Evolutionary conservation across 2,329 filamentous ascomycete genomes (phyloP).

Genomic region (Phaeosphaeria sp.): DNA sequence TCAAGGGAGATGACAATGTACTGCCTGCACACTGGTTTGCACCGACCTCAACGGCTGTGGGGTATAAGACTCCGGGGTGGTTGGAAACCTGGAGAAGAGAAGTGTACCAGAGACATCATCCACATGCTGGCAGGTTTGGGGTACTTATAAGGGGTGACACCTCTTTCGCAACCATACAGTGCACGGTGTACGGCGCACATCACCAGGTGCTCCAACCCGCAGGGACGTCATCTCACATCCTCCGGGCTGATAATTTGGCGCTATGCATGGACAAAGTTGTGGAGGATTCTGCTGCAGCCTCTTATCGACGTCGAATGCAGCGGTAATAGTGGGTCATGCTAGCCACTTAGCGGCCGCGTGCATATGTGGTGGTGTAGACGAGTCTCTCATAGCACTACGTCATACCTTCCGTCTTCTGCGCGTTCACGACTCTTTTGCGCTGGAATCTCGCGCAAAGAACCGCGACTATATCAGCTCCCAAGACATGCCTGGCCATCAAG

Average conservation of each 20-base stretch:
- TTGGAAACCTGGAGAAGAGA: neutral
- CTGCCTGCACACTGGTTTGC: neutral
- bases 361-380: neutral
- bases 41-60: neutral
- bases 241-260: constrained; percentile 9
- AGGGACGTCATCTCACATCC: constrained; percentile 22
- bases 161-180: neutral
- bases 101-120: neutral
- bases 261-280: constrained; percentile 15
- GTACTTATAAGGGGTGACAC: neutral
- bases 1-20: too few species aligned
- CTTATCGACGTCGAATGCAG: constrained; percentile 14
- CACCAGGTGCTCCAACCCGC: constrained; percentile 9
- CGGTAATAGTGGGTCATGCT: constrained; percentile 18
- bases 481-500: neutral
- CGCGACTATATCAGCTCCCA: neutral
- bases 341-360: constrained; percentile 9
- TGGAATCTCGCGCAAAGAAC: neutral
- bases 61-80: neutral
- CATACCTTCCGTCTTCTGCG: neutral
- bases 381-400: constrained; percentile 1
- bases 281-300: constrained; percentile 7
- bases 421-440: neutral
- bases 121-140: neutral
- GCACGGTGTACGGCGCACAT: constrained; percentile 10